phyloP scores from a whole-genome alignment of 371 early-diverging fungal genomes.

The Mortierella sp. region DNA sequence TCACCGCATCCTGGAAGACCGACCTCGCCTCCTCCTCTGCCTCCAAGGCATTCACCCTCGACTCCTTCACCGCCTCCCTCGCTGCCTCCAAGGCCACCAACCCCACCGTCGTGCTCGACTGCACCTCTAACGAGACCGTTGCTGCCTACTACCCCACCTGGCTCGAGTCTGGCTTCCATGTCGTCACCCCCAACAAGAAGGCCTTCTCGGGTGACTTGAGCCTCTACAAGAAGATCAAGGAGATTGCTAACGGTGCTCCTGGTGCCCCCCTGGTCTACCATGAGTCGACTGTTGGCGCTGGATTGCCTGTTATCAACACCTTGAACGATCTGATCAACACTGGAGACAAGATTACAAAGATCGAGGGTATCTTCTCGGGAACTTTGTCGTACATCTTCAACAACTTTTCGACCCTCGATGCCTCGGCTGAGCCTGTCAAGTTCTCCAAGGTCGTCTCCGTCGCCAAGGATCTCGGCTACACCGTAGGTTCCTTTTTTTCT shows the following conservation, averaged over 20 bases:
- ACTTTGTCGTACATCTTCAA: constrained; percentile 97
- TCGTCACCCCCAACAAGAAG: constrained; percentile 99
- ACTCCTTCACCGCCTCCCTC: constrained; percentile 67
- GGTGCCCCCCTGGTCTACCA: constrained; percentile 80
- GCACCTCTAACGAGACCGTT: constrained; percentile 88
- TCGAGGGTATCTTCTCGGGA: constrained; percentile 98
- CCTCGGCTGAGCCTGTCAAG: constrained; percentile 60
- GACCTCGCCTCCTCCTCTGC: constrained; percentile 20
- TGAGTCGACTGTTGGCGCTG: constrained; percentile 98
- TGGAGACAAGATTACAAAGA: constrained; percentile 90
- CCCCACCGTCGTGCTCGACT: constrained; percentile 88
- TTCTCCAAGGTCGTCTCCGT: constrained; percentile 93
- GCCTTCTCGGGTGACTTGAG: constrained; percentile 84
- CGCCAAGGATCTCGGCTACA: constrained; percentile 95
- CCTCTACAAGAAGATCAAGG: constrained; percentile 81
- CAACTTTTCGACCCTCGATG: constrained; percentile 81
- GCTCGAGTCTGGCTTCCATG: constrained; percentile 83
- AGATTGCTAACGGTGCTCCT: constrained; percentile 56
- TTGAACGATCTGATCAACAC: constrained; percentile 91
- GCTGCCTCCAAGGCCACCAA: constrained; percentile 59
- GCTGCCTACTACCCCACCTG: constrained; percentile 88
- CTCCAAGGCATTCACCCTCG: constrained; percentile 51
- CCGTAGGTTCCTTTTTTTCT: constrained; percentile 62
- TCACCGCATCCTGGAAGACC: constrained; percentile 53
- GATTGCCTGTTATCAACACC: constrained; percentile 95